phyloP scores from a whole-genome alignment of 345 rosid species.

The Eucalyptus viminalis region DNA sequence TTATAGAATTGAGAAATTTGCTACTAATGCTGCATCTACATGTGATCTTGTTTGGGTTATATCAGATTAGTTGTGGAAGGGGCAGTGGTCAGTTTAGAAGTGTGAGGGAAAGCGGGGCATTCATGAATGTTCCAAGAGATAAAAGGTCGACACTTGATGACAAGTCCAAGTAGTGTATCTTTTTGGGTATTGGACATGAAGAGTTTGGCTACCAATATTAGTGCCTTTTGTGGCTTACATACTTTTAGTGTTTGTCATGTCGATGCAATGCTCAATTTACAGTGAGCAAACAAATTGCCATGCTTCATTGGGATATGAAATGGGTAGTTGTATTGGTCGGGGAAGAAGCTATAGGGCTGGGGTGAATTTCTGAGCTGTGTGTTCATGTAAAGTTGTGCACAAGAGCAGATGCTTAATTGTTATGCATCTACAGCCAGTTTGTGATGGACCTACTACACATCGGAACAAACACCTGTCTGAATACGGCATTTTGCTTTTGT shows the following conservation, averaged over 20 bases:
- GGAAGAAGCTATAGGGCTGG: not conserved
- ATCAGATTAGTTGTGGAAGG: accelerated
- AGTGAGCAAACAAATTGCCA: not conserved
- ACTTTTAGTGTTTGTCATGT: not conserved
- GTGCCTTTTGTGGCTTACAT: not conserved
- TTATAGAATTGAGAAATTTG: not conserved
- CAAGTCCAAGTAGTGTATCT: not conserved
- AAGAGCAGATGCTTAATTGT: not conserved
- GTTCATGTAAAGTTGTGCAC: not conserved
- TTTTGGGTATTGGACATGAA: not conserved
- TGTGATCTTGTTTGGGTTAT: not conserved
- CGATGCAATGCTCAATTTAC: not conserved
- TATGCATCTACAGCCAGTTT: not conserved
- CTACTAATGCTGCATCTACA: not conserved
- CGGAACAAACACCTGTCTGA: not conserved
- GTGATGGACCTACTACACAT: not conserved
- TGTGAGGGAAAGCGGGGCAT: not conserved
- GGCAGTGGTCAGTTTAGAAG: not conserved
- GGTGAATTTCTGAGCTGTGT: not conserved
- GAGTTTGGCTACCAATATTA: not conserved
- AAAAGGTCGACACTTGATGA: accelerated
- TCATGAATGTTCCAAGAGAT: accelerated
- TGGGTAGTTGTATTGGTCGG: not conserved
- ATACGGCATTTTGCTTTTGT: not conserved
- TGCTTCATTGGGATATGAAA: not conserved